A percentile compares a stretch with the other conserved stretches of the same genome.
These are phyloP conservation scores for Yarrowia sp. DNA, from an alignment of 805 yeast species.

Conservation along the genomic window DNA sequence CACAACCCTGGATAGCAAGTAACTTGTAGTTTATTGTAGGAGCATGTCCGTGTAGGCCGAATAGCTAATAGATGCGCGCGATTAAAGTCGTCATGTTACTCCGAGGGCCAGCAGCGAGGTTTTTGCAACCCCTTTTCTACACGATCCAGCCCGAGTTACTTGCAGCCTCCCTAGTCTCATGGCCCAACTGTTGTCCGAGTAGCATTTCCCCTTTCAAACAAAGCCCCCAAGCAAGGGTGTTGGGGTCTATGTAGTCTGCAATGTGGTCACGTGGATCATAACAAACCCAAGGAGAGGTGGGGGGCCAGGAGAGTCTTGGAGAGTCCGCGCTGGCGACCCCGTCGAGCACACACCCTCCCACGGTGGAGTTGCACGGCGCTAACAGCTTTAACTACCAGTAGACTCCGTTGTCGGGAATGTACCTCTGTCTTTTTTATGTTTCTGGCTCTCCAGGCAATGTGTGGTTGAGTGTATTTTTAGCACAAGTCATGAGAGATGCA, in stretches of 20 bases:
- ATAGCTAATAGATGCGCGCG: constrained; percentile 14
- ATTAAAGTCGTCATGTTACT: constrained; percentile 13
- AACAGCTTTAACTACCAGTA: constrained; percentile 22
- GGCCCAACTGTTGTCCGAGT: constrained; percentile 10
- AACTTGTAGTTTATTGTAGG: background rate
- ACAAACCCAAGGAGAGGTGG: background rate
- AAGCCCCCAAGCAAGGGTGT: constrained; percentile 31
- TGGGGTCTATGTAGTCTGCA: constrained; percentile 11
- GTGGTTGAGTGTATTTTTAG: constrained; percentile 32
- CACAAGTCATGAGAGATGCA: constrained; percentile 34
- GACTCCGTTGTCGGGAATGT: constrained; percentile 12
- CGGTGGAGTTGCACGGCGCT: constrained; percentile 32
- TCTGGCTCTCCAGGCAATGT: background rate
- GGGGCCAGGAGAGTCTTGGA: no score
- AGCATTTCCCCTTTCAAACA: constrained; percentile 28
- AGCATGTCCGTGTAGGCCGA: background rate
- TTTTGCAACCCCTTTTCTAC: no score
- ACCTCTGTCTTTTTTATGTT: constrained; percentile 4
- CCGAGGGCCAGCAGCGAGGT: no score
- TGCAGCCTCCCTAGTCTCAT: background rate
- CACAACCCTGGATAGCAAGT: constrained; percentile 14
- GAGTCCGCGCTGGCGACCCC: no score
- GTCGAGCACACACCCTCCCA: background rate
- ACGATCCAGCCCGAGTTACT: constrained; percentile 3
- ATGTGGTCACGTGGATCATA: constrained; percentile 34